Conservation (phyloP, 2,329 filamentous ascomycete genomes). For the Aureobasidium mangrovei region DNA sequence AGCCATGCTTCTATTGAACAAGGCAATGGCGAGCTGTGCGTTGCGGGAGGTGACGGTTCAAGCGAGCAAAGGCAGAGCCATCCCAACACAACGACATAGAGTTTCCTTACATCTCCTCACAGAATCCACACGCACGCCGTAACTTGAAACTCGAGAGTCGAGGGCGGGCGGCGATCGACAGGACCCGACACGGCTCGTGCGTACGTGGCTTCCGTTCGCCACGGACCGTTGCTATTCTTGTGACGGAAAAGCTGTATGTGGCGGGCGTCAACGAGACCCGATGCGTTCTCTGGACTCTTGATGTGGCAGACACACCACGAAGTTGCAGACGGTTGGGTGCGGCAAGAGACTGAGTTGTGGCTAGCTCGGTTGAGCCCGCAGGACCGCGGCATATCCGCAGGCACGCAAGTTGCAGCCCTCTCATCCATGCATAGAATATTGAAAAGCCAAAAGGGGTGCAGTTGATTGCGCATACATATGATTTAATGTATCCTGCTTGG, state of each 20-base stretch:
- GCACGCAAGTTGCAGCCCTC: background rate
- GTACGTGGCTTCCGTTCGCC: constrained; percentile 5
- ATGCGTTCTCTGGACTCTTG: background rate
- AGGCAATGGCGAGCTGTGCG: too few relatives aligned
- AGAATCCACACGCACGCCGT: background rate
- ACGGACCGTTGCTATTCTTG: constrained; percentile 12
- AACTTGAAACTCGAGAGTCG: constrained; percentile 13
- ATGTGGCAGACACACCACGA: background rate
- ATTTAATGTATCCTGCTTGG: constrained; percentile 5
- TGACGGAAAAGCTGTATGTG: background rate
- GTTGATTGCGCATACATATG: background rate
- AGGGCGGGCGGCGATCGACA: constrained; percentile 1
- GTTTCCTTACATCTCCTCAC: too few relatives aligned
- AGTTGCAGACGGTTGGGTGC: constrained; percentile 1
- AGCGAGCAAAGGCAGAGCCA: too few relatives aligned
- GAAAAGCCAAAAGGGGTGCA: background rate
- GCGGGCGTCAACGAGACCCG: constrained; percentile 1
- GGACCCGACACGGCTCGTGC: constrained; percentile 1
- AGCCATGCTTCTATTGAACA: background rate
- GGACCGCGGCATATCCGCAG: background rate
- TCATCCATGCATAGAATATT: background rate
- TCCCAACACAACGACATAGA: too few relatives aligned
- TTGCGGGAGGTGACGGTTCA: too few relatives aligned
- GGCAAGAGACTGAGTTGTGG: constrained; percentile 7
- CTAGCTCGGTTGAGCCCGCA: constrained; percentile 7